Conservation (phyloP, 1,139 yeast genomes). For the Blastobotrys capitulatus region DNA sequence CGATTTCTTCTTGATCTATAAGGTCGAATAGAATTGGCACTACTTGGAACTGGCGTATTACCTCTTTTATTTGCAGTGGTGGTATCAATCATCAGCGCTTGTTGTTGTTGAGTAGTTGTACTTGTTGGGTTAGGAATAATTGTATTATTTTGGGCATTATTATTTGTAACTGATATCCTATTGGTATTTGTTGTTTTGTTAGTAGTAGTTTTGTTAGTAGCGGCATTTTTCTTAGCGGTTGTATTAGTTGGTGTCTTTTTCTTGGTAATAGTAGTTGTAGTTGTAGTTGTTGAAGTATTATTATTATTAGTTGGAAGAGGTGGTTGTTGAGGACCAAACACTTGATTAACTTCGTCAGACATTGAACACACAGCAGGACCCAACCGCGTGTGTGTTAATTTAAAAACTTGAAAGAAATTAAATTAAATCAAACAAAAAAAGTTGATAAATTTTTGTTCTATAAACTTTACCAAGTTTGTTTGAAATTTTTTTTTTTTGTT, state of each 20-base stretch:
- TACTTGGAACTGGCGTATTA: not conserved
- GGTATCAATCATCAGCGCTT: not conserved
- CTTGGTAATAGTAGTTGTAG: not conserved
- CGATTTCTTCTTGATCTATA: constrained; percentile 18
- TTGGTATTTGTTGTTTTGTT: not conserved
- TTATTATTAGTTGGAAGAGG: not conserved
- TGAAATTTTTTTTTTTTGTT: no score
- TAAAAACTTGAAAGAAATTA: not conserved
- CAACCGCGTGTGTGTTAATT: constrained; percentile 2
- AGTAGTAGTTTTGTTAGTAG: not conserved
- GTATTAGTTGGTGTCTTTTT: not conserved
- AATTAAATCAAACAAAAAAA: not conserved
- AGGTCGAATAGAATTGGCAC: constrained; percentile 11
- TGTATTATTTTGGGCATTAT: no score
- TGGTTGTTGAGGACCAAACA: constrained; percentile 9
- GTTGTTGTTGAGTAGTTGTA: not conserved
- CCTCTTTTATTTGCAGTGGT: not conserved
- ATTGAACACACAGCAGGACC: constrained; percentile 7
- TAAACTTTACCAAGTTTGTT: no score
- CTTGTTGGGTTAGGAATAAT: not conserved
- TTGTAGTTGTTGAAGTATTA: not conserved
- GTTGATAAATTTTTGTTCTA: not conserved
- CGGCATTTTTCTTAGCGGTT: not conserved
- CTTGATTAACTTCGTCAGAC: constrained; percentile 5
- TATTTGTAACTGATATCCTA: not conserved